phyloP scores from a whole-genome alignment of 805 yeast species.

The Komagataella pastoris region DNA sequence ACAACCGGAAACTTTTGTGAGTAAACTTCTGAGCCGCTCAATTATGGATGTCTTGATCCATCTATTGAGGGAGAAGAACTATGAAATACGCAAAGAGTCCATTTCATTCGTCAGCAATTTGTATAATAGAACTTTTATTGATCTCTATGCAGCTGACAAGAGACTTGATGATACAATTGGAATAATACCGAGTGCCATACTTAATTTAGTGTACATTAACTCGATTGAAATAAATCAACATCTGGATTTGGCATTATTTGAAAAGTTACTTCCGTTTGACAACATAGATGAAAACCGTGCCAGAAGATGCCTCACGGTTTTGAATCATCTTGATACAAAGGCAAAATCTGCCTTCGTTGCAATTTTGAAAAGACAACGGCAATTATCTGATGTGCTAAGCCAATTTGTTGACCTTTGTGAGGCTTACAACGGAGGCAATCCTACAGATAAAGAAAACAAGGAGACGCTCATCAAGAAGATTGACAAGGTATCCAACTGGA shows the following conservation, averaged over 20 bases:
- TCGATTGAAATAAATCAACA: conserved; percentile 50
- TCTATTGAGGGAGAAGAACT: conserved; percentile 58
- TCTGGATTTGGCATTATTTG: conserved; percentile 51
- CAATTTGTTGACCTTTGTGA: conserved; percentile 39
- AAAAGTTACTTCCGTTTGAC: conserved; percentile 45
- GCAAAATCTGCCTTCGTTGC: conserved; percentile 57
- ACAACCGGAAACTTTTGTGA: conserved; percentile 30
- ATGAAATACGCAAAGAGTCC: conserved; percentile 48
- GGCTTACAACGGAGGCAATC: conserved; percentile 20
- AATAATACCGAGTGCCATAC: conserved; percentile 51
- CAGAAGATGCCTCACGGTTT: conserved; percentile 34
- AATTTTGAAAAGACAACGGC: conserved; percentile 54
- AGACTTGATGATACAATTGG: conserved; percentile 20
- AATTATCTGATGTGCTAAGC: conserved; percentile 27
- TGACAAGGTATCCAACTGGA: conserved; percentile 48
- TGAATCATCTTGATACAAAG: conserved; percentile 36
- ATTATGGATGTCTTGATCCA: conserved; percentile 44
- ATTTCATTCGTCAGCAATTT: conserved; percentile 40
- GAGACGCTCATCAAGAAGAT: conserved; percentile 18
- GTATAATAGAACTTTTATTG: conserved; percentile 32
- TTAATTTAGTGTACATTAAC: conserved; percentile 62
- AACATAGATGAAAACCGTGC: conserved; percentile 32
- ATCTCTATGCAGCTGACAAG: conserved; percentile 11
- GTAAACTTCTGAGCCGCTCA: conserved; percentile 29
- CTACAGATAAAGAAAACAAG: conserved; percentile 9